These are phyloP conservation scores for Colletotrichum tamarilloi DNA, from an alignment of 2,329 filamentous ascomycete species.

Conservation along the genomic window DNA sequence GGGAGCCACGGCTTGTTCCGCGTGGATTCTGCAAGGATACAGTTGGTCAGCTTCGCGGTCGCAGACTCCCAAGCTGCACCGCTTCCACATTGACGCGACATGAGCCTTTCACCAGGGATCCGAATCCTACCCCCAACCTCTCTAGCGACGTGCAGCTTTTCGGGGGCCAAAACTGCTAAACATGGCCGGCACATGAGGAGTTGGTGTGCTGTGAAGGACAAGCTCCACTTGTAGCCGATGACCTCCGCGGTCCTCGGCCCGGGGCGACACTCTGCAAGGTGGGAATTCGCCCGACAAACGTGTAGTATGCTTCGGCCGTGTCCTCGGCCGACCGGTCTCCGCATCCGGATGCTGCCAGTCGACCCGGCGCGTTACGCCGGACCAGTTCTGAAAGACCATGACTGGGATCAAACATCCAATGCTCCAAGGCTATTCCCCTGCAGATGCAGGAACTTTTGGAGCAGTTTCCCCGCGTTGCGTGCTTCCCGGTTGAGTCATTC, in stretches of 20 bases:
- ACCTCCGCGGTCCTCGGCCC: background rate
- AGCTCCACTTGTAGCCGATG: background rate
- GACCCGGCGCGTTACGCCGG: background rate
- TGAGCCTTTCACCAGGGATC: background rate
- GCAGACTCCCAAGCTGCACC: background rate
- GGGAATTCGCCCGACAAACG: background rate
- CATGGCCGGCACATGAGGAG: background rate
- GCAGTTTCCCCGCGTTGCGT: slow-evolving; percentile 1
- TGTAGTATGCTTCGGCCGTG: background rate
- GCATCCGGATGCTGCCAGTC: background rate
- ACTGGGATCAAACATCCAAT: background rate
- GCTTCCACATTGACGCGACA: background rate
- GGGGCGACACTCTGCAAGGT: background rate
- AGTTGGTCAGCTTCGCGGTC: background rate
- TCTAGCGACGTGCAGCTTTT: background rate
- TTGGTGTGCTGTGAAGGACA: background rate
- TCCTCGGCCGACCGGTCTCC: background rate
- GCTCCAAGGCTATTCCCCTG: background rate
- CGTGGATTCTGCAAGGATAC: background rate
- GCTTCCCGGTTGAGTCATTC: slow-evolving; percentile 22
- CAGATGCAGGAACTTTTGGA: slow-evolving; percentile 17
- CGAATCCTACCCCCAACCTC: background rate
- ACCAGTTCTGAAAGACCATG: background rate
- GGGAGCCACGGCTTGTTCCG: slow-evolving; percentile 4
- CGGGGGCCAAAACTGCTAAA: background rate